phyloP scores from a whole-genome alignment of 768 basidiomycete genomes.

The Auriscalpium orientale region DNA sequence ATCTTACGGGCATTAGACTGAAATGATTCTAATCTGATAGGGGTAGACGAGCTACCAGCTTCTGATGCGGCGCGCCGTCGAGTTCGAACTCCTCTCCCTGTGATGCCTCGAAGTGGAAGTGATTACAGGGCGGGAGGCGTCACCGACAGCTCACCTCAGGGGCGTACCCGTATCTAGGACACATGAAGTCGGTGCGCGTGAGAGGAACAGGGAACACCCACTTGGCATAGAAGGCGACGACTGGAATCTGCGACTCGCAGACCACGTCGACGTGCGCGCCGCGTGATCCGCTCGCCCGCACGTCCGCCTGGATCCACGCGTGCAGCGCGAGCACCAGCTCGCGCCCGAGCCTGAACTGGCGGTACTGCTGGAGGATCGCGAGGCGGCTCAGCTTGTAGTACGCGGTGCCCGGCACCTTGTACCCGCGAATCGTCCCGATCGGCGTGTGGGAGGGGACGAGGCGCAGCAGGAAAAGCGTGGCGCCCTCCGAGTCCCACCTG shows the following conservation, averaged over 20 bases:
- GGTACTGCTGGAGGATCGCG: constrained; percentile 59
- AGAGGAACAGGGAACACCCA: constrained; percentile 32
- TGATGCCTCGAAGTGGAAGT: constrained; percentile 3
- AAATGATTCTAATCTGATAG: constrained; percentile 26
- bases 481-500: constrained; percentile 49
- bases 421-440: constrained; percentile 62
- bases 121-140: constrained; percentile 4
- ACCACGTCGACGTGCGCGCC: constrained; percentile 35
- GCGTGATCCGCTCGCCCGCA: constrained; percentile 19
- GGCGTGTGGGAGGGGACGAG: constrained; percentile 52
- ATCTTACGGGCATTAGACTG: constrained; percentile 24
- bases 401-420: constrained; percentile 27
- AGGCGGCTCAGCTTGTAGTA: constrained; percentile 73
- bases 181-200: constrained; percentile 12
- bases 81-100: constrained; percentile 73
- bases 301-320: constrained; percentile 46
- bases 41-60: constrained; percentile 59
- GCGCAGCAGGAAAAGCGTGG: constrained; percentile 69
- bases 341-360: constrained; percentile 56
- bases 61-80: constrained; percentile 82
- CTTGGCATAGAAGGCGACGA: constrained; percentile 71
- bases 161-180: constrained; percentile 57
- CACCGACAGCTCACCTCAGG: constrained; percentile 42
- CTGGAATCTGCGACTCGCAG: constrained; percentile 65
- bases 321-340: constrained; percentile 59